Evolutionary conservation across 2,329 filamentous ascomycete species (phyloP).

Genomic region (Monosporascus sp.): DNA sequence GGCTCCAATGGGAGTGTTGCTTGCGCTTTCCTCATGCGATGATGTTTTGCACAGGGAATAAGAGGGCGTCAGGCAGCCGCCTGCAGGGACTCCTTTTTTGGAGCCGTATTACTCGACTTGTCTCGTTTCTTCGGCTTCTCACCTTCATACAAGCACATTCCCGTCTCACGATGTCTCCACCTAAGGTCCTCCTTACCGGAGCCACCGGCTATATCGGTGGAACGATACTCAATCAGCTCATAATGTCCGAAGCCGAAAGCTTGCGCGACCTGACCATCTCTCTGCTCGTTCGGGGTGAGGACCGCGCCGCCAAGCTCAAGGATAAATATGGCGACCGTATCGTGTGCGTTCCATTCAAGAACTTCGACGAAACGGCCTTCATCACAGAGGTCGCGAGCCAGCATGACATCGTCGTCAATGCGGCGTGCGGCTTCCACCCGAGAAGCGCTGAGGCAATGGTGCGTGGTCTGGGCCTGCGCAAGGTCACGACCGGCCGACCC

Average conservation of each 20-base stretch:
- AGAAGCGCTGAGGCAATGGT: slow-evolving; percentile 29
- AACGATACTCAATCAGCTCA: slow-evolving; percentile 10
- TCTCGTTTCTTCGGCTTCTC: not conserved
- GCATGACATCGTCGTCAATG: slow-evolving; percentile 27
- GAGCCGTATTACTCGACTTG: too few relatives aligned
- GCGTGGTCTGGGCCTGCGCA: slow-evolving; percentile 26
- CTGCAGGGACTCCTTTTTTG: too few relatives aligned
- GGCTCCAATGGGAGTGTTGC: too few relatives aligned
- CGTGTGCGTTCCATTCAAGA: slow-evolving; percentile 1
- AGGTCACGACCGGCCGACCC: slow-evolving; percentile 1
- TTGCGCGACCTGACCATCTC: not conserved
- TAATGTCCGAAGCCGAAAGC: not conserved
- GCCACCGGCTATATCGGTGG: slow-evolving; percentile 16
- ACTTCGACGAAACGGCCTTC: slow-evolving; percentile 7
- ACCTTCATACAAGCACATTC: not conserved
- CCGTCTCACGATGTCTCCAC: not conserved
- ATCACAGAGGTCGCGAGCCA: slow-evolving; percentile 5
- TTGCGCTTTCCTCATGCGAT: too few relatives aligned
- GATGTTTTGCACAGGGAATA: too few relatives aligned
- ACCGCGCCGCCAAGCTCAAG: slow-evolving; percentile 2
- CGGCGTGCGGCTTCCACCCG: slow-evolving; percentile 28
- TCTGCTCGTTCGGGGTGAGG: slow-evolving; percentile 4
- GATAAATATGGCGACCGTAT: slow-evolving; percentile 6
- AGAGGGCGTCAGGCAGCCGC: too few relatives aligned
- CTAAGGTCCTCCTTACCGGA: slow-evolving; percentile 6